Evolutionary conservation across 2,329 filamentous ascomycete species (phyloP).

Genomic region (Rhinocladiella mackenziei): DNA sequence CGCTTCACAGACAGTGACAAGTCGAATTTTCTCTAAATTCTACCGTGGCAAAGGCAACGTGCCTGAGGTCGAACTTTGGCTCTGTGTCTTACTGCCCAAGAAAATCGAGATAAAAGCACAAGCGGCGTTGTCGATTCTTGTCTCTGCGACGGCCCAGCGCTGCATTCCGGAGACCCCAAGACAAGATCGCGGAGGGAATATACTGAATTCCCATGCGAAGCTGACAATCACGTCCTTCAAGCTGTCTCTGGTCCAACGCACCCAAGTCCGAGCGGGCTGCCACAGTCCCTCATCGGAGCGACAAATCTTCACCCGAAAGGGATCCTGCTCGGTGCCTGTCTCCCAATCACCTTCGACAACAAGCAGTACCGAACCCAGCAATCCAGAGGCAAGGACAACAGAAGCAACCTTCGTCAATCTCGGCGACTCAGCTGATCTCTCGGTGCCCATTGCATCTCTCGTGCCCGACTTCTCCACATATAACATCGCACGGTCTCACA

Average conservation of each 20-base stretch:
- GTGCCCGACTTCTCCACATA: constrained; percentile 18
- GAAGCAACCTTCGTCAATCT: constrained; percentile 7
- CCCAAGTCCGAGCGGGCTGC: constrained; percentile 10
- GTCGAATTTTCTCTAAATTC: not conserved
- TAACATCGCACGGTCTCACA: constrained; percentile 16
- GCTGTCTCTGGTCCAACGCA: constrained; percentile 11
- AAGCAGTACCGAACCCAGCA: not conserved
- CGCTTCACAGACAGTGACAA: not conserved
- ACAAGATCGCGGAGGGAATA: not conserved
- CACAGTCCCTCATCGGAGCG: constrained; percentile 1
- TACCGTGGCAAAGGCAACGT: not conserved
- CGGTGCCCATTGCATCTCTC: constrained; percentile 2
- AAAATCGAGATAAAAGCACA: constrained; percentile 2
- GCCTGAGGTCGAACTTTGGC: not conserved
- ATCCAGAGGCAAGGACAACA: not conserved
- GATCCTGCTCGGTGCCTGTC: constrained; percentile 3
- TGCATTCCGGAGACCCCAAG: not conserved
- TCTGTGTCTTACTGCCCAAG: constrained; percentile 13
- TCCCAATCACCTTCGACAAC: not conserved
- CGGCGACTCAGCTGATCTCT: constrained; percentile 4
- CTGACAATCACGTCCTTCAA: constrained; percentile 8
- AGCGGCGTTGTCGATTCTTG: constrained; percentile 6
- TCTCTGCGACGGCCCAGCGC: not conserved
- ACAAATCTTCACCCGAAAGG: constrained; percentile 11
- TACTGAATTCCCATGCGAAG: not conserved